These are phyloP conservation scores for Stygiomarasmius scandens DNA, from an alignment of 1,284 basidiomycete genomes.

Conservation along the genomic window DNA sequence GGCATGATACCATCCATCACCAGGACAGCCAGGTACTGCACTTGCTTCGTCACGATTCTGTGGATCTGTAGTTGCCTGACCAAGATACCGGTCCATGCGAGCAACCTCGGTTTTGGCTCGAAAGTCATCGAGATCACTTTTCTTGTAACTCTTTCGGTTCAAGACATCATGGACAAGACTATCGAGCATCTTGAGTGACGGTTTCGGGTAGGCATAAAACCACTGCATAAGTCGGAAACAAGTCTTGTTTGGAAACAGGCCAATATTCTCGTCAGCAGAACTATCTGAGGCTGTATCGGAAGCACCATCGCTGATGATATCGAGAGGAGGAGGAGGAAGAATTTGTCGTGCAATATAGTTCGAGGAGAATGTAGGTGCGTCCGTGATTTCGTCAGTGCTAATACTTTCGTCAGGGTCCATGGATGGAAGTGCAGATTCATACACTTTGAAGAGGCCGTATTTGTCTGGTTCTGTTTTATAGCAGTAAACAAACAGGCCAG, in stretches of 20 bases:
- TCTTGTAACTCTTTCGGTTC: background rate
- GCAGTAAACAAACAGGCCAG: background rate
- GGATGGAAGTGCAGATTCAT: slow-evolving; percentile 2
- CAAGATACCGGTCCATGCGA: background rate
- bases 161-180: slow-evolving; percentile 6
- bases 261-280: background rate
- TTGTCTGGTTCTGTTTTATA: slow-evolving; percentile 6
- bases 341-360: background rate
- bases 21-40: background rate
- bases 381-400: background rate
- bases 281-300: background rate
- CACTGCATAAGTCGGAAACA: slow-evolving; percentile 6
- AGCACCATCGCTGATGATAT: background rate
- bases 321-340: background rate
- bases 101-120: background rate
- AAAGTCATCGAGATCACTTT: slow-evolving; percentile 1
- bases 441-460: slow-evolving; percentile 2
- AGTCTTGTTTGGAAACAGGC: background rate
- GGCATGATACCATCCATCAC: background rate
- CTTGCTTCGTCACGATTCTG: background rate
- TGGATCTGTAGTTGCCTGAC: background rate
- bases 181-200: background rate
- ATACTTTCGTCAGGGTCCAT: background rate
- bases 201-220: background rate
- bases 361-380: background rate